Percentiles rank a stretch among this genome's conserved stretches.
Conservation (phyloP, 257 asterid genomes). For the Sherardia arvensis region DNA sequence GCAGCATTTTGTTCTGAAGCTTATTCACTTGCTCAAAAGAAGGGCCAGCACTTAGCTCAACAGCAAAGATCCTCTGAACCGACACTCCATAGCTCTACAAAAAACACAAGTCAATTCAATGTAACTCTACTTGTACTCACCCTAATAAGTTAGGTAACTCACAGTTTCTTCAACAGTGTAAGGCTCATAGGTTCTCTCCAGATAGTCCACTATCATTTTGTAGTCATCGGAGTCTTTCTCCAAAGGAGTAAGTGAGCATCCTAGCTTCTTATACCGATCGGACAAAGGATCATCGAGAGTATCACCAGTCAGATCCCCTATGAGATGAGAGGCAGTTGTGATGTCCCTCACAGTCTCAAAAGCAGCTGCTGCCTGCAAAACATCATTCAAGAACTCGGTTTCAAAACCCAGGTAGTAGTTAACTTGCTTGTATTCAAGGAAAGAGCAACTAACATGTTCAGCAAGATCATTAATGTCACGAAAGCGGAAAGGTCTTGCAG, state of each 20-base stretch:
- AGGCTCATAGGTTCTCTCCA: conserved; percentile 79
- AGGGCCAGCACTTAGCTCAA: conserved; percentile 66
- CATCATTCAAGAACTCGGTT: not conserved
- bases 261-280: conserved; percentile 62
- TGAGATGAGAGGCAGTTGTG: conserved; percentile 63
- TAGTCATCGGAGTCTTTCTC: conserved; percentile 56
- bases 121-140: not conserved
- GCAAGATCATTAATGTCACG: conserved; percentile 49
- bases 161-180: conserved; percentile 67
- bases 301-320: conserved; percentile 67
- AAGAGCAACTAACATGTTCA: conserved; percentile 51
- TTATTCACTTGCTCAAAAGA: conserved; percentile 56
- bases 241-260: conserved; percentile 44
- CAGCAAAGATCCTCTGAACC: conserved; percentile 52
- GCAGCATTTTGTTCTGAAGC: conserved; percentile 58
- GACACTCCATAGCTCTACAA: conserved; percentile 65
- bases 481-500: conserved; percentile 49
- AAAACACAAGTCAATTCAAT: not conserved
- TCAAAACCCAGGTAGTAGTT: too few relatives aligned
- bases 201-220: conserved; percentile 62
- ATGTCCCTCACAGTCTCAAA: conserved; percentile 70
- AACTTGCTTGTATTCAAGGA: too few relatives aligned
- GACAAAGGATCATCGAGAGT: conserved; percentile 70
- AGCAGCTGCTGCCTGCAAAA: conserved; percentile 69
- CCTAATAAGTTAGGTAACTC: conserved; percentile 13